Evolutionary conservation across 176 grass and related monocot genomes (phyloP), one percentile per base, ranked within the genome.

Genomic region (Guadua angustifolia): DNA sequence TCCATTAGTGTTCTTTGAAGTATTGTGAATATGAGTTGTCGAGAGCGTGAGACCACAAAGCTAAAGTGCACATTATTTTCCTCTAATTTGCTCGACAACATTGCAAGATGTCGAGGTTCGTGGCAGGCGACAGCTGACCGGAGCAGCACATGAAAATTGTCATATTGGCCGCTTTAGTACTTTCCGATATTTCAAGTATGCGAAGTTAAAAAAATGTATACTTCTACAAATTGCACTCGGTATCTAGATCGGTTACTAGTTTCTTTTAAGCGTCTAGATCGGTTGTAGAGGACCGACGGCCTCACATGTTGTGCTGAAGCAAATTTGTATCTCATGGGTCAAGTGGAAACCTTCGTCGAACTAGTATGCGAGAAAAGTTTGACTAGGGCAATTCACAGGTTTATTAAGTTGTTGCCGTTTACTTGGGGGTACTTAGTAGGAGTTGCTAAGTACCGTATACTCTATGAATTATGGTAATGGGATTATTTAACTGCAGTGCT

Each of bases 301-400:
- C 38, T 66, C 68, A 21, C 47, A 84, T 79, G 81, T 9, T 71
- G 9, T 16, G 81, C 46, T 19, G 29, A 68, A 59, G 51, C 61
- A 18, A 62, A 75, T 69, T 76, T 33, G 40, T 26, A 29, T 47
- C 68, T 68, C 50, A 46, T 69, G 56, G 79, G 29, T 40, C 50
- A 51, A 88, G 59, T 58, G 8, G 68, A 59, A 18, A 45, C 22
- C 66, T n/a, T 50, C 43, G 38, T 38, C 42, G 61, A 76, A 69
- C 7, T 18, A 8, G 43, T 8, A 50, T 45, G 75, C 11, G 56
- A 69, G 42, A 9, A 38, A 60, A 18, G 42, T 75, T 89, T 81
- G 52, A 76, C 77, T 21, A 24, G 3, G 44, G 8, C 69, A 43
- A 14, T 43, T 63, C 17, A 18, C 3, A 52, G 9, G 32, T 18